Evolutionary conservation across 2,329 filamentous ascomycete genomes (phyloP).

Genomic region (Cryphonectria parasitica): DNA sequence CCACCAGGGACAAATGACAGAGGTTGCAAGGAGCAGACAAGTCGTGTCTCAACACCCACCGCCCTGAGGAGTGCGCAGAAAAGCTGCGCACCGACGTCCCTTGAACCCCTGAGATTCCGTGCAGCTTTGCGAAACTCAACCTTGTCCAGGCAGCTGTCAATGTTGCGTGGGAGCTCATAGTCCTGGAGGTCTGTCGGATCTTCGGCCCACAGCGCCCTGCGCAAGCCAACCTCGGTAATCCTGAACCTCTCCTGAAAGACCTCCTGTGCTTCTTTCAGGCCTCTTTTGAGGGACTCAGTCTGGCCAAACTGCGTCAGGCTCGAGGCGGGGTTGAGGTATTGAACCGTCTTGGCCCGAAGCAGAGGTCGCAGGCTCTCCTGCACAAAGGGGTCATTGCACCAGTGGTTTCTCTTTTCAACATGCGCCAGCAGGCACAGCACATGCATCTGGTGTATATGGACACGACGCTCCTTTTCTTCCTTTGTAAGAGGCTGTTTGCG

Average conservation of each 20-base stretch:
- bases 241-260: constrained; percentile 72
- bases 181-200: constrained; percentile 62
- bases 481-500: constrained; percentile 58
- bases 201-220: constrained; percentile 76
- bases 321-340: constrained; percentile 69
- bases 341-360: constrained; percentile 66
- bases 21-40: constrained; percentile 89
- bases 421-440: constrained; percentile 82
- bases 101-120: constrained; percentile 72
- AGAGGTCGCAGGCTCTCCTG: constrained; percentile 69
- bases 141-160: constrained; percentile 70
- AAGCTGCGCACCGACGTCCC: constrained; percentile 86
- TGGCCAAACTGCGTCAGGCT: constrained; percentile 74
- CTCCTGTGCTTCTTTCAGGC: constrained; percentile 69
- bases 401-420: constrained; percentile 75
- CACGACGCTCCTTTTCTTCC: constrained; percentile 58
- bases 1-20: constrained; percentile 67
- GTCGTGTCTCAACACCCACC: constrained; percentile 77
- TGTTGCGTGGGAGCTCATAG: constrained; percentile 63
- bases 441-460: constrained; percentile 86
- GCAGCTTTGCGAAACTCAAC: constrained; percentile 76
- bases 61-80: constrained; percentile 86
- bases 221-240: constrained; percentile 72
- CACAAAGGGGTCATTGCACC: constrained; percentile 79
- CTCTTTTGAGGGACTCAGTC: constrained; percentile 77